Percentiles rank a stretch among this genome's conserved stretches.
These are phyloP conservation scores for Kokia cookei DNA, from an alignment of 441 rosid species.

Conservation along the genomic window DNA sequence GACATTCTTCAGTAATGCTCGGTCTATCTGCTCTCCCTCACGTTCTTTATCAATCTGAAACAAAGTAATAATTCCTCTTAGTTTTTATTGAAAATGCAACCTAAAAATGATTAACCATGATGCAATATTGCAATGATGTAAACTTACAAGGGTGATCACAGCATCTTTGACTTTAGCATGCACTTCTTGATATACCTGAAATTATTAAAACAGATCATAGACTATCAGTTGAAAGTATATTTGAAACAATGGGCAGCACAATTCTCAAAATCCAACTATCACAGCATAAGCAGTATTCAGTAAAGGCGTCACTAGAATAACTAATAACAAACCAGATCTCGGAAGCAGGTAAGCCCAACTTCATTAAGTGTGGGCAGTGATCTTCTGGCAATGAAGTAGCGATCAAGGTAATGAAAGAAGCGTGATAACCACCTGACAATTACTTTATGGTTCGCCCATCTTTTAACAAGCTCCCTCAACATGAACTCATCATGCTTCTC, in stretches of 20 bases:
- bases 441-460: slow-evolving; percentile 88
- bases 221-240: not conserved
- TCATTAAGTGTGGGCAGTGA: slow-evolving; percentile 72
- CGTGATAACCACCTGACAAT: slow-evolving; percentile 93
- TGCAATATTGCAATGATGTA: not conserved
- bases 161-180: slow-evolving; percentile 62
- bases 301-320: not conserved
- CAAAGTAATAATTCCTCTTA: not conserved
- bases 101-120: not conserved
- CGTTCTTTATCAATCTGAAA: slow-evolving; percentile 82
- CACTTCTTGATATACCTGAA: slow-evolving; percentile 48
- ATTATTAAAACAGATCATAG: not conserved
- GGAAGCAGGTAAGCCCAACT: slow-evolving; percentile 87
- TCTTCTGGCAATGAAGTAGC: slow-evolving; percentile 74
- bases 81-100: not conserved
- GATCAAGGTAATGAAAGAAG: slow-evolving; percentile 82
- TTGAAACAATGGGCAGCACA: not conserved
- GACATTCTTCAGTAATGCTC: slow-evolving; percentile 76
- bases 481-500: slow-evolving; percentile 92
- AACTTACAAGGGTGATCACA: slow-evolving; percentile 63
- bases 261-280: not conserved
- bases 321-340: slow-evolving; percentile 49
- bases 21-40: slow-evolving; percentile 86
- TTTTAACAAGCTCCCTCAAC: slow-evolving; percentile 79
- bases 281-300: not conserved